A percentile compares a stretch with the other conserved stretches of the same genome.
These are phyloP conservation scores for Sideroxylon spinosum DNA, from an alignment of 179 eudicot genomes.

Conservation along the genomic window DNA sequence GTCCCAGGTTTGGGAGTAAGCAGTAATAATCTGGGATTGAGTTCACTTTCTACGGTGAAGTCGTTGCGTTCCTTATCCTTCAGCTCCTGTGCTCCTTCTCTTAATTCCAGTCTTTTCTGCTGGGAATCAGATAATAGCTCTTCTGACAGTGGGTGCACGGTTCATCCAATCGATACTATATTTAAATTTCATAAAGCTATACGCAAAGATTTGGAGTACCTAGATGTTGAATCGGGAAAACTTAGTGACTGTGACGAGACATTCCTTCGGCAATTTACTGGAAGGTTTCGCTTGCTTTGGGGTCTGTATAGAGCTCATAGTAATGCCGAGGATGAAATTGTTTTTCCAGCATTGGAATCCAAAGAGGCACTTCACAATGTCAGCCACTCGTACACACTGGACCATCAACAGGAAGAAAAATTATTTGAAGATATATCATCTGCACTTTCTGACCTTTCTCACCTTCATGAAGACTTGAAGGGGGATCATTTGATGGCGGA, in stretches of 20 bases:
- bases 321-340: constrained; percentile 96
- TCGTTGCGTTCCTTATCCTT: constrained; percentile 77
- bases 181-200: constrained; percentile 92
- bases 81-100: constrained; percentile 77
- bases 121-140: constrained; percentile 75
- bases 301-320: constrained; percentile 93
- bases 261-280: constrained; percentile 72
- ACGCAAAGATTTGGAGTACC: constrained; percentile 83
- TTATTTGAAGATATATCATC: constrained; percentile 85
- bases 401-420: constrained; percentile 90
- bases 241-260: constrained; percentile 60
- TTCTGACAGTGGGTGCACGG: constrained; percentile 38
- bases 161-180: constrained; percentile 80
- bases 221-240: constrained; percentile 89
- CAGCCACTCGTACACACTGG: constrained; percentile 88
- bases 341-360: constrained; percentile 88
- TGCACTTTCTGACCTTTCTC: constrained; percentile 62
- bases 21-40: constrained; percentile 42
- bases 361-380: constrained; percentile 91
- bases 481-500: constrained; percentile 25
- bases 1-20: constrained; percentile 90
- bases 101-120: constrained; percentile 82
- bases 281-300: constrained; percentile 84
- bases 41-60: constrained; percentile 55
- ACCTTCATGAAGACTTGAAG: constrained; percentile 42